A percentile compares a stretch with the other conserved stretches of the same genome.
Evolutionary conservation across 2,329 filamentous ascomycete species (phyloP).

Genomic region (Ceratocystiopsis brevicomis): DNA sequence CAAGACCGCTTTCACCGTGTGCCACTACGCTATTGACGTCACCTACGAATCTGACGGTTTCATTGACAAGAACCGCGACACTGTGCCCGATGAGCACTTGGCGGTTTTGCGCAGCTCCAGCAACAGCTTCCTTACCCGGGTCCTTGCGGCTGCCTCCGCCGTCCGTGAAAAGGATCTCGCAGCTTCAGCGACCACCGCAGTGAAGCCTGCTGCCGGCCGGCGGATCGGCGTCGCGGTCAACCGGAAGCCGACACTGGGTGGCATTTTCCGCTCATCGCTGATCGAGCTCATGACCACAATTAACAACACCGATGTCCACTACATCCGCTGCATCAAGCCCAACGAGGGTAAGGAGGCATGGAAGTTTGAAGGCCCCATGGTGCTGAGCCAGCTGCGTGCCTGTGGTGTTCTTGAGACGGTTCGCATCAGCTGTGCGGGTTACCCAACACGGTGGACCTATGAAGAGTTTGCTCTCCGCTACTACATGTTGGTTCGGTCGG

Average conservation of each 20-base stretch:
- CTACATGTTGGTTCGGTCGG: slow-evolving; percentile 90
- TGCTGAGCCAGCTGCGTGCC: slow-evolving; percentile 86
- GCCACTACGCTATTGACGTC: slow-evolving; percentile 94
- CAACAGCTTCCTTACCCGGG: slow-evolving; percentile 68
- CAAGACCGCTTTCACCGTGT: slow-evolving; percentile 93
- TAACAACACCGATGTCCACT: slow-evolving; percentile 94
- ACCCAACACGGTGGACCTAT: slow-evolving; percentile 95
- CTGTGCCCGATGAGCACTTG: slow-evolving; percentile 95
- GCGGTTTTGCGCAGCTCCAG: slow-evolving; percentile 70
- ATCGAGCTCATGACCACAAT: slow-evolving; percentile 98
- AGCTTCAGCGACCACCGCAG: slow-evolving; percentile 45
- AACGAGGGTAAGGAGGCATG: slow-evolving; percentile 93
- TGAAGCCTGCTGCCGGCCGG: slow-evolving; percentile 62
- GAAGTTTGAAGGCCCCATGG: slow-evolving; percentile 98
- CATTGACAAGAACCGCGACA: slow-evolving; percentile 98
- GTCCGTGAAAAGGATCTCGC: slow-evolving; percentile 78
- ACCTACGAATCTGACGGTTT: slow-evolving; percentile 98
- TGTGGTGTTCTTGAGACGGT: slow-evolving; percentile 98
- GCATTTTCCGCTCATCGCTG: slow-evolving; percentile 95
- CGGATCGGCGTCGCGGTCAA: slow-evolving; percentile 85
- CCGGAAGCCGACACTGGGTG: slow-evolving; percentile 88
- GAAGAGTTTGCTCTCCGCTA: slow-evolving; percentile 95
- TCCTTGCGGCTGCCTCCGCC: slow-evolving; percentile 67
- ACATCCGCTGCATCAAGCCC: slow-evolving; percentile 97
- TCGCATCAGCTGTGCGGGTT: slow-evolving; percentile 89